phyloP scores from a whole-genome alignment of 345 rosid species.

The Cardamine chenopodiifolia region DNA sequence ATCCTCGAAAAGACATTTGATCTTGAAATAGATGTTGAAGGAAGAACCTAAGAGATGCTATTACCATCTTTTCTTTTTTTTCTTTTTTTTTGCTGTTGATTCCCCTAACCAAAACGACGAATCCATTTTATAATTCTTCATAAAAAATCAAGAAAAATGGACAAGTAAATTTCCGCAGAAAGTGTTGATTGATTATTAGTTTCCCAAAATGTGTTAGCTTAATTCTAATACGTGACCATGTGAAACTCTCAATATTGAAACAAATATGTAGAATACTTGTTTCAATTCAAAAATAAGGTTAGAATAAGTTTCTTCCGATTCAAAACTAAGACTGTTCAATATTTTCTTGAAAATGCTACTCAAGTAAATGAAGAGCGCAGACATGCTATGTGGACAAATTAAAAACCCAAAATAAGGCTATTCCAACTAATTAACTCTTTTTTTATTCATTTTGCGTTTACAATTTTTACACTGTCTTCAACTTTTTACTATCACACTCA shows the following conservation, averaged over 20 bases:
- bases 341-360: too few relatives aligned
- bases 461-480: too few relatives aligned
- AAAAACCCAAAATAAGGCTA: too few relatives aligned
- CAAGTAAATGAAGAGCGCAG: too few relatives aligned
- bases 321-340: too few relatives aligned
- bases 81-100: background rate
- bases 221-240: background rate
- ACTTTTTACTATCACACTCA: too few relatives aligned
- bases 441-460: too few relatives aligned
- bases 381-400: too few relatives aligned
- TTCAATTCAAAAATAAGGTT: too few relatives aligned
- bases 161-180: background rate
- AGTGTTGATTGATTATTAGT: background rate
- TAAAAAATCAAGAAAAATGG: background rate
- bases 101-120: background rate
- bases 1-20: background rate
- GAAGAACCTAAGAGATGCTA: slow-evolving; percentile 5
- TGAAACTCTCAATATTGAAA: background rate
- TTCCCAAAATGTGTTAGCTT: background rate
- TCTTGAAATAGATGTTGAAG: background rate
- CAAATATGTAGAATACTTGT: background rate
- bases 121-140: background rate
- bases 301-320: too few relatives aligned
- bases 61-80: background rate
- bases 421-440: too few relatives aligned